Conservation (phyloP, 768 basidiomycete genomes). For the Tylopilus cervinicoccineus region DNA sequence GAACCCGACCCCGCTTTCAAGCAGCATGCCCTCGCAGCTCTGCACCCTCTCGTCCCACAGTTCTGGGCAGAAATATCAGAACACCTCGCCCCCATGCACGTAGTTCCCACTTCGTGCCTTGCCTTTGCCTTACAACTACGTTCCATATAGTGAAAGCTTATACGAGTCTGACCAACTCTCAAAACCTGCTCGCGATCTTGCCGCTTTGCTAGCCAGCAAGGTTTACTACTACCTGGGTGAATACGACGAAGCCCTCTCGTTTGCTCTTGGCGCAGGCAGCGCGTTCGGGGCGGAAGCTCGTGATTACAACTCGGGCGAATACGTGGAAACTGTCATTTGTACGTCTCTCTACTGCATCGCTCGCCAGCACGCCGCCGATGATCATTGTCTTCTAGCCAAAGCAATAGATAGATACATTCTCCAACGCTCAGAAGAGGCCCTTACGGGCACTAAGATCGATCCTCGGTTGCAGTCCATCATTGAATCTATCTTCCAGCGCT, state of each 20-base stretch:
- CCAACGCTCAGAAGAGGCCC: constrained; percentile 53
- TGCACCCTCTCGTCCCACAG: constrained; percentile 81
- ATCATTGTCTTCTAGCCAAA: constrained; percentile 57
- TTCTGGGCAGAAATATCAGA: constrained; percentile 99
- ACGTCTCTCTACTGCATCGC: constrained; percentile 37
- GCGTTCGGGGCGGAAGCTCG: constrained; percentile 78
- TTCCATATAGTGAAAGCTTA: constrained; percentile 67
- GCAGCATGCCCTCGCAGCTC: constrained; percentile 82
- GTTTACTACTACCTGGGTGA: constrained; percentile 96
- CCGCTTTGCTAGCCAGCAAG: constrained; percentile 93
- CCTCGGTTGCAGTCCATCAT: constrained; percentile 78
- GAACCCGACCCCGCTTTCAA: constrained; percentile 88
- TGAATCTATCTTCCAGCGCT: constrained; percentile 82
- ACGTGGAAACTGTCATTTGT: constrained; percentile 94
- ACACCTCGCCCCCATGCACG: constrained; percentile 84
- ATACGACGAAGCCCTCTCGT: constrained; percentile 92
- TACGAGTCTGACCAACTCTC: constrained; percentile 82
- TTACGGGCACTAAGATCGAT: constrained; percentile 61
- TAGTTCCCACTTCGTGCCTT: constrained; percentile 15
- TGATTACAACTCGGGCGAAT: constrained; percentile 69
- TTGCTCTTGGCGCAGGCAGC: constrained; percentile 86
- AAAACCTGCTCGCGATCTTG: constrained; percentile 69
- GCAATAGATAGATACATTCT: constrained; percentile 93
- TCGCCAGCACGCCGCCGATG: not conserved
- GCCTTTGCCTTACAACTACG: constrained; percentile 7